Evolutionary conservation across 495 filamentous ascomycete genomes (phyloP), one percentile per base, ranked within the genome.

Genomic region (Trichoderma reesei): DNA sequence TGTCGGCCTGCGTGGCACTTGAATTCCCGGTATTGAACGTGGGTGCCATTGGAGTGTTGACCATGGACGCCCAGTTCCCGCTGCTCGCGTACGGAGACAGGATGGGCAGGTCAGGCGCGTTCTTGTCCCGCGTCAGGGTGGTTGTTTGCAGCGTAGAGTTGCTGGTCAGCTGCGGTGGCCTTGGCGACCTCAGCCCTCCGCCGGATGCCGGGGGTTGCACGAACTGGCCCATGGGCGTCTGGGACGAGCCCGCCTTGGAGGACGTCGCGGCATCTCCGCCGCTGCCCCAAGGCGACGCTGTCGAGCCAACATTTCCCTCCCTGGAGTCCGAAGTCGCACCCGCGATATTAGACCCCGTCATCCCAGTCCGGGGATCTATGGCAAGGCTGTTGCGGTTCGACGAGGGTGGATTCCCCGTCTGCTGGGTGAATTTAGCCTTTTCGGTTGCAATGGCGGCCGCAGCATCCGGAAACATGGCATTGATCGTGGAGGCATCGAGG

Each of bases 391-490:
- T 98, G 44, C 95, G 87, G 76, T 96, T 96, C 39, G 94, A 97
- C 4, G 88, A 85, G 20, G 93, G 90, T 11, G 88, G 88, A 65
- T 91, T 90, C 60, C 94, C 93, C 37, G 91, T 96, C 73, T 94
- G 89, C 72, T 96, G 91, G 11, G 91, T 92, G 72, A 96, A 97
- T 75, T 96, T 92, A 61, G 91, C 92, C 79, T 96, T 96, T 77
- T 98, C 93, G 61, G 92, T 94, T 37, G 92, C 92, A 74, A 98
- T 97, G 14, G 95, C 95, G 14, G 93, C 95, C 3, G 94, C 95
- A 31, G 94, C 94, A 79, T 98, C 94, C 5, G 94, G 94, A 73
- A 98, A 98, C 94, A 98, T 98, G 67, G 91, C 91, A 77, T 96
- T 93, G 72, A 97, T 96, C n/a, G 90, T 91, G 41, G 85, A 87